Conservation (phyloP, 768 basidiomycete genomes). For the Tephrocybe sp. region DNA sequence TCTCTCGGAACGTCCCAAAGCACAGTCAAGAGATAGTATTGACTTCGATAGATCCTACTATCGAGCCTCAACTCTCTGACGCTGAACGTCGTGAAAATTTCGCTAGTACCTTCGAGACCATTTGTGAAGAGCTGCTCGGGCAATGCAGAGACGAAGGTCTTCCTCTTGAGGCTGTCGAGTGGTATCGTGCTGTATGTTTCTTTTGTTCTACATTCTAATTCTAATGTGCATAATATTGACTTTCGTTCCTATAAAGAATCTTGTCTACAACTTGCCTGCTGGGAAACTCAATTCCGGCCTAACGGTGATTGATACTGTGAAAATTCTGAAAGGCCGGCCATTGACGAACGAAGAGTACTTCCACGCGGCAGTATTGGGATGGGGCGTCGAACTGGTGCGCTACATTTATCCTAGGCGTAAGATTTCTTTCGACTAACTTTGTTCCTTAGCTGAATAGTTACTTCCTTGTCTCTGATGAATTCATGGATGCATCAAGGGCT, state of each 20-base stretch:
- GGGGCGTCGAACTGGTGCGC: conserved; percentile 92
- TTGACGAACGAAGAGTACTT: conserved; percentile 84
- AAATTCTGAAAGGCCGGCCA: conserved; percentile 74
- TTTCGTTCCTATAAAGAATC: conserved; percentile 46
- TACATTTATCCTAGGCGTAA: background rate
- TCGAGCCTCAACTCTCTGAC: conserved; percentile 17
- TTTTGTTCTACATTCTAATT: background rate
- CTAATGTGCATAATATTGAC: background rate
- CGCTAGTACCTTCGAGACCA: conserved; percentile 62
- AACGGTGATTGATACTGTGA: conserved; percentile 90
- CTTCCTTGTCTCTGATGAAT: conserved; percentile 96
- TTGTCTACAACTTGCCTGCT: conserved; percentile 93
- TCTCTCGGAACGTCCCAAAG: no score
- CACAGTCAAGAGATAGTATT: no score
- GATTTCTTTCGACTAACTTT: background rate
- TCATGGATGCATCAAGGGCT: conserved; percentile 96
- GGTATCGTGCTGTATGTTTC: conserved; percentile 75
- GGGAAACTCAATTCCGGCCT: conserved; percentile 97
- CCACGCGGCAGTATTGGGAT: conserved; percentile 85
- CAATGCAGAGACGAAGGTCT: conserved; percentile 69
- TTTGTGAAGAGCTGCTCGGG: conserved; percentile 76
- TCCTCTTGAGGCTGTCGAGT: conserved; percentile 80
- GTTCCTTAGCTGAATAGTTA: conserved; percentile 83
- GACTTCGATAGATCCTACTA: background rate
- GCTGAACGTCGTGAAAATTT: conserved; percentile 54